Percentiles rank a stretch among this genome's conserved stretches.
These are phyloP conservation scores for Botryotinia convoluta DNA, from an alignment of 2,329 filamentous ascomycete species.

Conservation along the genomic window DNA sequence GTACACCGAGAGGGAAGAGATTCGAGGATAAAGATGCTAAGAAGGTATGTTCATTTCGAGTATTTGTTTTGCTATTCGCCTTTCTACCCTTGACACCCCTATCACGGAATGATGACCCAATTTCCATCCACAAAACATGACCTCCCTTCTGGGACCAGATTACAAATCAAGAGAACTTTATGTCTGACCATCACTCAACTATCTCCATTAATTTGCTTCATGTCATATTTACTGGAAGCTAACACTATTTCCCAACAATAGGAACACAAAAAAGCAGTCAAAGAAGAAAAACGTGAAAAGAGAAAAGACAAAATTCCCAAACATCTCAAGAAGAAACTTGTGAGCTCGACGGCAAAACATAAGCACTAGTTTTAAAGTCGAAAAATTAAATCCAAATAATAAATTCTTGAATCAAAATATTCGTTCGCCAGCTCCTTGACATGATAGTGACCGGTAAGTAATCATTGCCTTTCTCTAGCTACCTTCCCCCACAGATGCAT, in stretches of 20 bases:
- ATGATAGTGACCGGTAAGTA: not conserved
- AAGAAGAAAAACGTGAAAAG: constrained; percentile 93
- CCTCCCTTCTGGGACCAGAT: constrained; percentile 14
- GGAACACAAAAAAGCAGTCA: constrained; percentile 84
- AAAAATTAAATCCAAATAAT: constrained; percentile 13
- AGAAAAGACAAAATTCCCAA: constrained; percentile 96
- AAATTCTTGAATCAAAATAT: not conserved
- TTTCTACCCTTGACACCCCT: constrained; percentile 31
- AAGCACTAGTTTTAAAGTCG: constrained; percentile 32
- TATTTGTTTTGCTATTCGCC: not conserved
- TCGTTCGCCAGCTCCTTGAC: not conserved
- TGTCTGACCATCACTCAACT: constrained; percentile 9
- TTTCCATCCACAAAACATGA: constrained; percentile 20
- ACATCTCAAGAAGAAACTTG: constrained; percentile 86
- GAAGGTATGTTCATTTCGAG: constrained; percentile 48
- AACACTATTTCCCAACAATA: constrained; percentile 15
- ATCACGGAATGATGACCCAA: constrained; percentile 13
- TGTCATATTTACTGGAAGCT: not conserved
- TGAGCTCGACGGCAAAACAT: constrained; percentile 48
- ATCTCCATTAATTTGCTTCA: not conserved
- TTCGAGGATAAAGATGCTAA: constrained; percentile 93
- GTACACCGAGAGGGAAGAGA: constrained; percentile 72
- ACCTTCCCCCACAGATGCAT: not conserved
- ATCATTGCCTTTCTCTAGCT: not conserved
- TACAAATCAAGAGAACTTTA: constrained; percentile 17